Evolutionary conservation across 805 yeast genomes (phyloP).

Genomic region (Saturnispora serradocipensis): DNA sequence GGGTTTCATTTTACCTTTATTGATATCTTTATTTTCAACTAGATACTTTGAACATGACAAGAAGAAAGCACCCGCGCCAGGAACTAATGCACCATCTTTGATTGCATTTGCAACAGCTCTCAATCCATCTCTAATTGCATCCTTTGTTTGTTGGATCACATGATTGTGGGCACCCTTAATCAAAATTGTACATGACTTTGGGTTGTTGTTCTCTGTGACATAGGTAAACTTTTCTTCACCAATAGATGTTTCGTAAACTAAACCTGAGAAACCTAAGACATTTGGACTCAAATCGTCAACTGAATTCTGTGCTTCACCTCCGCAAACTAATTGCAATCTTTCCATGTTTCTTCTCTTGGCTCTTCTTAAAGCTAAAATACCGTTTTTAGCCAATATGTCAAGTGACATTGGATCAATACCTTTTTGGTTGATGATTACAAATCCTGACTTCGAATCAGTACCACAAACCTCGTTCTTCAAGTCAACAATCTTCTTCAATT

Average conservation of each 20-base stretch:
- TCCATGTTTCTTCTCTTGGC: slow-evolving; percentile 99
- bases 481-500: slow-evolving; percentile 82
- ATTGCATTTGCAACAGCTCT: slow-evolving; percentile 90
- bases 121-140: slow-evolving; percentile 95
- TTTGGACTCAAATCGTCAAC: slow-evolving; percentile 83
- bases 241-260: slow-evolving; percentile 82
- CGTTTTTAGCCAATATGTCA: slow-evolving; percentile 87
- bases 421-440: slow-evolving; percentile 94
- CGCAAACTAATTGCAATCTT: slow-evolving; percentile 89
- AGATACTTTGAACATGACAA: slow-evolving; percentile 71
- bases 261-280: slow-evolving; percentile 80
- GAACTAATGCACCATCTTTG: slow-evolving; percentile 75
- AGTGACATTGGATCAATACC: slow-evolving; percentile 98
- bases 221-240: slow-evolving; percentile 96
- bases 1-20: slow-evolving; percentile 78
- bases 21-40: slow-evolving; percentile 38
- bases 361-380: slow-evolving; percentile 88
- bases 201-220: slow-evolving; percentile 82
- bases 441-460: slow-evolving; percentile 59
- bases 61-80: slow-evolving; percentile 97
- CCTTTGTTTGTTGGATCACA: slow-evolving; percentile 84
- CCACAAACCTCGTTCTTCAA: slow-evolving; percentile 89
- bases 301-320: slow-evolving; percentile 96
- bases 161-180: slow-evolving; percentile 92
- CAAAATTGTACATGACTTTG: slow-evolving; percentile 83